Evolutionary conservation across 306 rosid species (phyloP), one percentile per base, ranked within the genome.

Genomic region (Hippophae gyantsensis): DNA sequence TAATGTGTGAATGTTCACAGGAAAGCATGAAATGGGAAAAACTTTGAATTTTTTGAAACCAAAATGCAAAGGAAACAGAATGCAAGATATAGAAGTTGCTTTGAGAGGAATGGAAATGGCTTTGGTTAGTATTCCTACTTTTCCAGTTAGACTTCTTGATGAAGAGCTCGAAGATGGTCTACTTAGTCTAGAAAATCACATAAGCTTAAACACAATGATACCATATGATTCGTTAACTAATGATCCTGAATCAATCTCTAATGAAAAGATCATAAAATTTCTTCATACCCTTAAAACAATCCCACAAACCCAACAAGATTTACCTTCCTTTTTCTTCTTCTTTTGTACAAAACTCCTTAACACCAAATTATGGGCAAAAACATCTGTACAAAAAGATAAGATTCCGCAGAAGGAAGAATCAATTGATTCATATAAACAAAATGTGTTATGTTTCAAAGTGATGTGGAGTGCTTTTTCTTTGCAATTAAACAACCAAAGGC

Each of bases 1-100:
- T 32, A 32, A 32, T 32, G 38, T 32, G 13, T 47, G 13, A 47
- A 47, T 49, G 7, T 49, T 23, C 13, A 56, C 69, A 88, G 96
- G 86, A 79, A 58, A 69, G 81, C 61, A 62, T 72, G 84, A 13
- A 56, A 42, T 88, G 90, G 96, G 94, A 88, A 74, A 82, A 56
- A 46, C 40, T 0, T 26, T 63, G 41, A 74, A 61, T 18, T 12
- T 69, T 50, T 58, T 74, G 5, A 50, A 53, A 66, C 49, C 53
- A 3, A 9, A 56, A 9, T 45, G 53, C 23, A 48, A 12, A 8
- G 75, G 67, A 56, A 60, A 69, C 32, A 75, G 14, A 59, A 70
- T 77, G 70, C 60, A 75, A 61, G 84, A 70, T 14, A 14, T 79
- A 48, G 82, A 81, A 53, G 56, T 43, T 6, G 67, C 65, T 48